Percentiles rank a stretch among this genome's conserved stretches.
Conservation (phyloP, 495 filamentous ascomycete genomes). For the Xylaria curta region DNA sequence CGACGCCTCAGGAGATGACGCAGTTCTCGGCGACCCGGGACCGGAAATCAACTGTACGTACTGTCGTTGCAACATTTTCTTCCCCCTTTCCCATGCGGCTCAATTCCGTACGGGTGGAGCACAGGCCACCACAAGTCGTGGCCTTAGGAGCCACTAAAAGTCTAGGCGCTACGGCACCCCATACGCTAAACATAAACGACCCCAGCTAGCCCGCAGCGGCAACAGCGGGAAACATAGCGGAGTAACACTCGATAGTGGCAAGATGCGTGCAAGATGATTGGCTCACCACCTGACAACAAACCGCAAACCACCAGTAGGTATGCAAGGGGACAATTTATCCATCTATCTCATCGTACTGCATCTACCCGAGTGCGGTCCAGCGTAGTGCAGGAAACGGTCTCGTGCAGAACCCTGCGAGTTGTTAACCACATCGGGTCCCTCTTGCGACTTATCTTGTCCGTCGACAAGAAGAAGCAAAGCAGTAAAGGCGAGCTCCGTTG, state of each 20-base stretch:
- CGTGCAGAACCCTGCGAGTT: conserved; percentile 3
- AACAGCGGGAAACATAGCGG: conserved; percentile 3
- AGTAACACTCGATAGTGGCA: not conserved
- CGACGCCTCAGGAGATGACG: not conserved
- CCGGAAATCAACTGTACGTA: not conserved
- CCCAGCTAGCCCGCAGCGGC: not conserved
- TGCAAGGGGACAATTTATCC: conserved; percentile 12
- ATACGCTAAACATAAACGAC: not conserved
- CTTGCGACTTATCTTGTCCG: not conserved
- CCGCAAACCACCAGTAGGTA: not conserved
- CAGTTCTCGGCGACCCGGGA: conserved; percentile 13
- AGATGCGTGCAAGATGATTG: conserved; percentile 16
- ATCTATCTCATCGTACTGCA: conserved; percentile 3
- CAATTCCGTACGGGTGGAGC: not conserved
- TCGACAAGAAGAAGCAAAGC: not conserved
- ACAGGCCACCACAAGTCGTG: conserved; percentile 17
- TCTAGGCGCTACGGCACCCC: conserved; percentile 6
- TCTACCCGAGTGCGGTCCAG: not conserved
- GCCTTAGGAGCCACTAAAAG: not conserved
- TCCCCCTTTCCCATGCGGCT: conserved; percentile 15
- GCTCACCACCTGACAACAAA: not conserved
- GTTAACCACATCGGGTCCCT: not conserved
- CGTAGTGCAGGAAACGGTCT: not conserved
- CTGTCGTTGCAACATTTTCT: not conserved
- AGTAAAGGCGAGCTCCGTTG: not conserved